A percentile compares a stretch with the other conserved stretches of the same genome.
Evolutionary conservation across 1,284 basidiomycete genomes (phyloP).

Genomic region (Ganoderma meredithae): DNA sequence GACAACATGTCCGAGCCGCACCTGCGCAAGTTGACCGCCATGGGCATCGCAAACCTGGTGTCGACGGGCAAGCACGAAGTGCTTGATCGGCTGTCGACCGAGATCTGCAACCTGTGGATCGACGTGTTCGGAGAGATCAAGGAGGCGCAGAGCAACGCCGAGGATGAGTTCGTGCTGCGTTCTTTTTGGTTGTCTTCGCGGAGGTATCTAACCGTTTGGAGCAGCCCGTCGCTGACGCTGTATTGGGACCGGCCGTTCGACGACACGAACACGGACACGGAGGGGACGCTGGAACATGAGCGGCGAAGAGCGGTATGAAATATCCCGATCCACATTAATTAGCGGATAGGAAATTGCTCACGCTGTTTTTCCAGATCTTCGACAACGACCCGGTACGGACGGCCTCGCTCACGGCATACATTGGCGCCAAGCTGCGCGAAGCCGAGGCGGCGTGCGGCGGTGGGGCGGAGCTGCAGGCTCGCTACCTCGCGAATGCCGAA

Average conservation of each 20-base stretch:
- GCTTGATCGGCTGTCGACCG: conserved; percentile 71
- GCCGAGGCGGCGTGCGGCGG: conserved; percentile 65
- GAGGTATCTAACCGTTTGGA: not conserved
- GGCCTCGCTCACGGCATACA: conserved; percentile 62
- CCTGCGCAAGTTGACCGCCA: conserved; percentile 75
- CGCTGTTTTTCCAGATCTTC: conserved; percentile 56
- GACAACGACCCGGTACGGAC: conserved; percentile 74
- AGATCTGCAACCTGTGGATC: conserved; percentile 89
- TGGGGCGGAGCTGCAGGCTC: conserved; percentile 59
- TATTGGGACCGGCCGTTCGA: conserved; percentile 72
- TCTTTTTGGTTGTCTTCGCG: not conserved
- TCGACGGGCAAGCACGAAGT: conserved; percentile 74
- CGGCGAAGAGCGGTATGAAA: conserved; percentile 69
- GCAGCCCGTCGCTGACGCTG: conserved; percentile 47
- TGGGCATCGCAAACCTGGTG: conserved; percentile 77
- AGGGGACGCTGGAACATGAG: conserved; percentile 73
- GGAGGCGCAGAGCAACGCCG: conserved; percentile 60
- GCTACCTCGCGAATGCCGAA: conserved; percentile 72
- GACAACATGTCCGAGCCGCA: conserved; percentile 85
- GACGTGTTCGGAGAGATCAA: conserved; percentile 90
- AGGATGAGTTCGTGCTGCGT: conserved; percentile 41
- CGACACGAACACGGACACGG: conserved; percentile 62
- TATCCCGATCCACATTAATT: not conserved
- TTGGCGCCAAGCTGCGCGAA: conserved; percentile 64
- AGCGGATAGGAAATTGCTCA: not conserved